Evolutionary conservation across 2,329 filamentous ascomycete genomes (phyloP), one percentile per base, ranked within the genome.

Genomic region (Calonectria montana): DNA sequence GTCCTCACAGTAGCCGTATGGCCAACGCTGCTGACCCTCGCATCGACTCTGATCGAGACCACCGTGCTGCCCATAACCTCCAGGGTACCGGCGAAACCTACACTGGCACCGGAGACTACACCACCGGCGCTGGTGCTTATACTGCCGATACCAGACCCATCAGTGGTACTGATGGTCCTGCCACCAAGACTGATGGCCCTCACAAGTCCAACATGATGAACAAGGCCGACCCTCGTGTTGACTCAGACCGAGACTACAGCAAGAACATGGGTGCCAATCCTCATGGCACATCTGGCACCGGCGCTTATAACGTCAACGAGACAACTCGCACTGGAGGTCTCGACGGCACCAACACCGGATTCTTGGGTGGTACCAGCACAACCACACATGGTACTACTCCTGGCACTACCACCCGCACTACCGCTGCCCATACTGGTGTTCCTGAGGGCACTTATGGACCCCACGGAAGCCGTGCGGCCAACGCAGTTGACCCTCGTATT

Each of bases 181-280:
- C 80, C 47, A 63, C 74, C 64, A 70, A 55, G 41, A 82, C 80
- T 13, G 81, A 80, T 67, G 87, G 88, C 2, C 87, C 88, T 70
- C 87, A 90, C 79, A 76, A 75, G 70, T 85, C 84, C 23, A 83
- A 87, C 73, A 3, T 85, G 6, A 77, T 82, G 29, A 91, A 90
- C 84, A 88, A 88, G 77, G 69, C 81, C 16, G 89, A 91, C 74
- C 88, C 88, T 23, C 82, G 87, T n/a, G 83, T 89, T 64, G 88
- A 91, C 78, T 88, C 86, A 4, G 87, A 91, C 76, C 82, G 87
- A 16, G 86, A 87, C 65, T 77, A 82, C 74, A 81, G 79, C 75
- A 67, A 66, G 29, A 83, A 80, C 76, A 39, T 81, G 73, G 81
- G 81, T 15, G 71, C 74, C 37, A 82, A 82, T 74, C 77, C 80